phyloP scores from a whole-genome alignment of 208 protist species.

The Crithidia thermophila region DNA sequence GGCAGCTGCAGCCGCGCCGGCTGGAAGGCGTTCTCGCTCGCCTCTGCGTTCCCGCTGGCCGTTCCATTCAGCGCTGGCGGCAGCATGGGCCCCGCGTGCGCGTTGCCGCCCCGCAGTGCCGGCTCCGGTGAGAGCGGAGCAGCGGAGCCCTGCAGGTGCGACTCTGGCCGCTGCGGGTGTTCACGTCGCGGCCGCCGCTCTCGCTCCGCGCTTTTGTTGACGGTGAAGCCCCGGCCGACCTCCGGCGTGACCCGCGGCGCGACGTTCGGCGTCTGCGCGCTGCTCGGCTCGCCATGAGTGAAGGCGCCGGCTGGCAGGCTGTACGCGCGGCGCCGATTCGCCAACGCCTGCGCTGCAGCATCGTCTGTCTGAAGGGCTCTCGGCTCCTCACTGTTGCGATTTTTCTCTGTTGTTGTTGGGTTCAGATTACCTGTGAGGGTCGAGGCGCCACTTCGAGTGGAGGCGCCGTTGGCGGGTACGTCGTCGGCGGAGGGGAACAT shows the following conservation, averaged over 20 bases:
- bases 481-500: slow-evolving; percentile 8
- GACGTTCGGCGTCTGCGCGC: background rate
- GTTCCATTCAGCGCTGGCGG: background rate
- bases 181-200: background rate
- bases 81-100: no score
- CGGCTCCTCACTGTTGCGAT: no score
- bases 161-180: background rate
- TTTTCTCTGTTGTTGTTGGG: background rate
- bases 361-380: background rate
- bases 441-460: no score
- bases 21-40: background rate
- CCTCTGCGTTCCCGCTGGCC: background rate
- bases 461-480: background rate
- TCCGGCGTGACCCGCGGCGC: background rate
- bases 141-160: slow-evolving; percentile 2
- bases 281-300: background rate
- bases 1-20: slow-evolving; percentile 1
- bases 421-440: background rate
- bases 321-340: slow-evolving; percentile 1
- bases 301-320: background rate
- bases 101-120: no score
- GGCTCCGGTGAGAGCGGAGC: no score
- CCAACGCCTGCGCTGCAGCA: background rate
- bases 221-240: background rate
- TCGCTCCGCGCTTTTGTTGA: background rate